phyloP scores from a whole-genome alignment of 495 filamentous ascomycete species.

The Parachaetomium inaequale region DNA sequence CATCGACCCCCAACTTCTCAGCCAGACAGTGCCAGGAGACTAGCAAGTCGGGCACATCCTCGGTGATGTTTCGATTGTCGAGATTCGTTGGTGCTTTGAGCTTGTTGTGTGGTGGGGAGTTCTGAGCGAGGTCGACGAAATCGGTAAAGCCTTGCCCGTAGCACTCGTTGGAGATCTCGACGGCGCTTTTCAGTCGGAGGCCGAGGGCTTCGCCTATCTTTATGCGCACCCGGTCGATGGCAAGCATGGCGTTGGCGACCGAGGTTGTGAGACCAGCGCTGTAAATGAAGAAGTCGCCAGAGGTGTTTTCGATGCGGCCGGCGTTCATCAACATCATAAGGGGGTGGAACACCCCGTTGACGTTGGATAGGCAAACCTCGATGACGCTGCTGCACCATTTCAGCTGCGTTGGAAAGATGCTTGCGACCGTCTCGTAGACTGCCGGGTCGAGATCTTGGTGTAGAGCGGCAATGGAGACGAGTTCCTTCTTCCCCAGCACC shows the following conservation, averaged over 20 bases:
- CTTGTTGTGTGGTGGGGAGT: background rate
- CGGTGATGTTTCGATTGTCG: background rate
- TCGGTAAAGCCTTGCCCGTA: background rate
- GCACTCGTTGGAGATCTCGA: conserved; percentile 3
- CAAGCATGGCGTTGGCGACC: background rate
- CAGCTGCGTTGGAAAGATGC: background rate
- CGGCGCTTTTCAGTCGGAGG: background rate
- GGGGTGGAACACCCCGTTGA: conserved; percentile 3
- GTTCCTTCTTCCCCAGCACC: background rate
- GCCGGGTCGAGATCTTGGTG: background rate
- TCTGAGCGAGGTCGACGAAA: background rate
- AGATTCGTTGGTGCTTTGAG: background rate
- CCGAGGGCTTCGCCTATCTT: background rate
- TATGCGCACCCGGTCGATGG: background rate
- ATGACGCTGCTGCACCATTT: conserved; percentile 1
- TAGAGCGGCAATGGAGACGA: background rate
- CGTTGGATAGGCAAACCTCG: conserved; percentile 2
- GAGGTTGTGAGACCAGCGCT: background rate
- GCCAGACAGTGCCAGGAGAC: background rate
- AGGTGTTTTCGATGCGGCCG: background rate
- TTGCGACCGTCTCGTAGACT: background rate
- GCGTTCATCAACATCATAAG: conserved; percentile 5
- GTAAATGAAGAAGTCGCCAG: background rate
- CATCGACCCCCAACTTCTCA: background rate
- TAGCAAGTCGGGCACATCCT: background rate